These are phyloP conservation scores for Psidium guajava DNA, from an alignment of 345 rosid species.

Conservation along the genomic window DNA sequence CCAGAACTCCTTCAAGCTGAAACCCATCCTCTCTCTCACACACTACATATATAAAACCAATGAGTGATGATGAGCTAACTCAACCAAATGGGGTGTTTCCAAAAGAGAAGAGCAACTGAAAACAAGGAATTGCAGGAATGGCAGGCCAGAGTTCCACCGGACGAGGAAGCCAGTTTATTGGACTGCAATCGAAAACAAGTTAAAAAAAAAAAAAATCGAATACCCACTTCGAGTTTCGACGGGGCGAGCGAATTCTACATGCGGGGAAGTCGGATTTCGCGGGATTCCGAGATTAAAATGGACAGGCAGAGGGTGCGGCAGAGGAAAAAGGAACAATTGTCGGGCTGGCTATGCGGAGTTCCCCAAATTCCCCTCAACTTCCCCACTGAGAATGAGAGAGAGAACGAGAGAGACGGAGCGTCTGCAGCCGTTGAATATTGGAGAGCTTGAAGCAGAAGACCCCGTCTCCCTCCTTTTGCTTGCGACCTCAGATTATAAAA, in stretches of 20 bases:
- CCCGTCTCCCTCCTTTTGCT: not conserved
- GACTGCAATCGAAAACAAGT: not conserved
- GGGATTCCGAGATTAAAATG: not conserved
- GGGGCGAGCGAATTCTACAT: not conserved
- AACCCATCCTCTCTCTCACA: not conserved
- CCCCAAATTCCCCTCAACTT: not conserved
- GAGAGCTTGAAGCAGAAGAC: not conserved
- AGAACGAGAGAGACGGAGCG: not conserved
- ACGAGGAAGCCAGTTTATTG: not conserved
- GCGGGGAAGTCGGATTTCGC: not conserved
- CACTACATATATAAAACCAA: accelerated
- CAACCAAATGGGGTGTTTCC: not conserved
- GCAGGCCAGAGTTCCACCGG: not conserved
- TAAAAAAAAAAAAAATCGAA: not conserved
- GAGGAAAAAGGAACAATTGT: not conserved
- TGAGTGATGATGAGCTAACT: not conserved
- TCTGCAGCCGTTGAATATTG: not conserved
- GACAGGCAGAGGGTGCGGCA: not conserved
- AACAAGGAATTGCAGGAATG: not conserved
- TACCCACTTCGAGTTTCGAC: not conserved
- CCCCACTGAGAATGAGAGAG: not conserved
- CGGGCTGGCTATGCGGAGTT: not conserved
- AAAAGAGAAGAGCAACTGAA: not conserved
- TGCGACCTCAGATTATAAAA: not conserved
- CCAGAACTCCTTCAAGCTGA: slow-evolving; percentile 10